Base-by-base conservation (phyloP, 106 monocot genomes). In the Xerophyta viscosa region DNA sequence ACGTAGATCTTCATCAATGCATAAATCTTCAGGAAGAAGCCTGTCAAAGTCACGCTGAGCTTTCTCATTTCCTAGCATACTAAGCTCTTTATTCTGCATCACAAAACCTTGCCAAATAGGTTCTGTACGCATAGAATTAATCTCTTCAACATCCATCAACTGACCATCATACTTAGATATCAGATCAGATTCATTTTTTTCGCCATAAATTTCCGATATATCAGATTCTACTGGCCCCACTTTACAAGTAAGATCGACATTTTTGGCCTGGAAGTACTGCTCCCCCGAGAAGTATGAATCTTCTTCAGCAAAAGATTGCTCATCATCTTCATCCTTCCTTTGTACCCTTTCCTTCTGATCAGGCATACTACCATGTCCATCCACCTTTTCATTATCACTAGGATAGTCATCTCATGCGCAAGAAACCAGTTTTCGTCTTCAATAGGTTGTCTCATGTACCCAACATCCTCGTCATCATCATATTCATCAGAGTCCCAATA, bases 401-500 rank as follows among this genome's bases (percentile, higher is more conserved):
- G 98, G 86, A 69, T 99, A 91, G 66, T 99, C 98, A 99, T 90
- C 67, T 99, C 98, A 80, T 99, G 98, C 31, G 98, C 98, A 20
- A 99, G 47, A 77, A 99, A 99, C 98, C 98, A 90, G 29, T 86
- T 63, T 60, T 99, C 98, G 60, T 99, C 98, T 74, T 99, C 98
- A 66, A 99, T 86, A 66, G 90, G 98, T 27, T 99, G 98, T 57
- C 98, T 74, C 53, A 64, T 99, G 58, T 90, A 99, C 3, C 98
- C 98, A 61, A 91, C 86, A 83, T 99, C 98, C 39, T 91, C 90
- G 39, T 99, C 98, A 45, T 86, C 98, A 50, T 83, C 90, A 67
- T 99, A 99, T 55, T 99, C 90, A 77, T 99, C 98, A 65, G 98
- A 99, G 63, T 99, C 98, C 98, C 98, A 99, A 36, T 74, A 99